Percentiles rank a stretch among this genome's conserved stretches.
Evolutionary conservation across 352 stramenopile genomes (phyloP).

Genomic region (Peronospora belbahrii): DNA sequence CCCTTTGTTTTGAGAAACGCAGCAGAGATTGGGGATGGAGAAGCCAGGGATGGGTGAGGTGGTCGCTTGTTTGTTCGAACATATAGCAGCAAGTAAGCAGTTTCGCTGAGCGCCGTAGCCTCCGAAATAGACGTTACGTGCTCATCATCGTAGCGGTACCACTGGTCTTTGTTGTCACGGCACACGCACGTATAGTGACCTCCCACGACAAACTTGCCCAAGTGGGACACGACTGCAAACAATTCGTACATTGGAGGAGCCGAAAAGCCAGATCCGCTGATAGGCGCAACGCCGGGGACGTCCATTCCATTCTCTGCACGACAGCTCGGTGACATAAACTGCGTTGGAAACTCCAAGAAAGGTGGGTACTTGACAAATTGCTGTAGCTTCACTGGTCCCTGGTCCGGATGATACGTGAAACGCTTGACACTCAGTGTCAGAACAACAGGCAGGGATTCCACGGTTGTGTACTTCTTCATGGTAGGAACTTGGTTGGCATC

Average conservation of each 20-base stretch:
- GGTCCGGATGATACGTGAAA: constrained; percentile 77
- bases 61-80: constrained; percentile 50
- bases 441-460: constrained; percentile 71
- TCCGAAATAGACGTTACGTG: constrained; percentile 72
- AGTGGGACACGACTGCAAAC: constrained; percentile 76
- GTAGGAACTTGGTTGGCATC: constrained; percentile 34
- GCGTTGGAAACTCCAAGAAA: constrained; percentile 59
- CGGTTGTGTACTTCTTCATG: constrained; percentile 67
- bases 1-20: constrained; percentile 17
- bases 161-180: constrained; percentile 84
- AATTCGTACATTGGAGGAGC: constrained; percentile 64
- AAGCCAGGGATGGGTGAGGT: constrained; percentile 3
- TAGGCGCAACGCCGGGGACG: constrained; percentile 2
- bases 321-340: constrained; percentile 59
- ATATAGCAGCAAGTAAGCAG: constrained; percentile 77
- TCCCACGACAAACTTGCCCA: constrained; percentile 72
- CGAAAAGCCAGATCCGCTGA: constrained; percentile 25
- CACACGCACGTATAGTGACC: constrained; percentile 82
- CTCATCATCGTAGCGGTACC: constrained; percentile 80
- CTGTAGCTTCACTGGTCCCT: constrained; percentile 71
- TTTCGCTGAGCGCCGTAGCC: constrained; percentile 56
- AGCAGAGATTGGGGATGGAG: constrained; percentile 11
- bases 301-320: constrained; percentile 42
- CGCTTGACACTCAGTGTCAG: constrained; percentile 80
- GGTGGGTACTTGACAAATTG: constrained; percentile 78